Conservation (phyloP, 768 basidiomycete species). For the Mycena amicta region DNA sequence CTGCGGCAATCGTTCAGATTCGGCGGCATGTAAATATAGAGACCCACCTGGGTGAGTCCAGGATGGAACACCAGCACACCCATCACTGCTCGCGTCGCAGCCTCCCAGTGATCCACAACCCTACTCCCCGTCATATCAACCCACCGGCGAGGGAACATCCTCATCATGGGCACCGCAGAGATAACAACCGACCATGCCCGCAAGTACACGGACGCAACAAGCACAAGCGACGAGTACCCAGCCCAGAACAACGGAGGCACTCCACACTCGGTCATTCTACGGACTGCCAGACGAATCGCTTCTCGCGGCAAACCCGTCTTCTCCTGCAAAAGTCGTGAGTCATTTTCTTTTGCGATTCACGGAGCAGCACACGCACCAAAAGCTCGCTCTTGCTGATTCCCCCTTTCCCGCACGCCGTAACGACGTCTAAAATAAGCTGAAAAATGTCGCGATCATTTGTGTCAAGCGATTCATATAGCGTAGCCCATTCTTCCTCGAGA, state of each 20-base stretch:
- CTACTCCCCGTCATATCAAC: constrained; percentile 67
- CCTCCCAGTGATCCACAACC: constrained; percentile 67
- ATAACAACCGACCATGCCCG: constrained; percentile 59
- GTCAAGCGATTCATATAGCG: constrained; percentile 30
- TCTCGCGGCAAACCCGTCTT: constrained; percentile 19
- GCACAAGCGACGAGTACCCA: constrained; percentile 56
- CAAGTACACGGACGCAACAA: constrained; percentile 59
- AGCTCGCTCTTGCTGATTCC: constrained; percentile 44
- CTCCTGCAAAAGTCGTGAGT: too few relatives aligned
- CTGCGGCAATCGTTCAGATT: constrained; percentile 37
- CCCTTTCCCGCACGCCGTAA: constrained; percentile 37
- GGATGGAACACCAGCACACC: constrained; percentile 70
- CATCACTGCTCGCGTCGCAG: constrained; percentile 70
- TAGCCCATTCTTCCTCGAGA: constrained; percentile 43
- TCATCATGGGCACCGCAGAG: constrained; percentile 44
- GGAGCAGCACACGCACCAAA: constrained; percentile 32
- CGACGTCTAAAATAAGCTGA: constrained; percentile 37
- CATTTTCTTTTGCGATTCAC: too few relatives aligned
- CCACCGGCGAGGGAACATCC: constrained; percentile 75
- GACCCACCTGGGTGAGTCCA: constrained; percentile 69
- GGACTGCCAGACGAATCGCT: constrained; percentile 36
- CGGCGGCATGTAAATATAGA: not conserved
- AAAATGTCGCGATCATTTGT: constrained; percentile 32
- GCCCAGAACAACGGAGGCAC: constrained; percentile 67
- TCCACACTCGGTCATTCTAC: constrained; percentile 45